A percentile compares a stretch with the other conserved stretches of the same genome.
These are phyloP conservation scores for Phaseolus lunatus DNA, from an alignment of 306 rosid genomes.

Conservation along the genomic window DNA sequence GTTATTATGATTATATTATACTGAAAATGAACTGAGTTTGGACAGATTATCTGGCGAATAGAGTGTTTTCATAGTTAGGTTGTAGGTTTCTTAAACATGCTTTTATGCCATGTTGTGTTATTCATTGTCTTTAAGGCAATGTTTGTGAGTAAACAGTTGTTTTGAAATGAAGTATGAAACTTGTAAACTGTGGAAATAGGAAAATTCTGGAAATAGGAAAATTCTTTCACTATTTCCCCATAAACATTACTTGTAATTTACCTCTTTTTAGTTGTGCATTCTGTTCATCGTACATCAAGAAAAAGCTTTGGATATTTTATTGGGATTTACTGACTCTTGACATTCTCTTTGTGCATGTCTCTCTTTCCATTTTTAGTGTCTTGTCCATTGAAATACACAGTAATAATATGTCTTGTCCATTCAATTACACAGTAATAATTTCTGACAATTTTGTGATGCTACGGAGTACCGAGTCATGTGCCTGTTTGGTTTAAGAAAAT, in stretches of 20 bases:
- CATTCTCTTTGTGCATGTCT: conserved; percentile 4
- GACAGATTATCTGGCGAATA: background rate
- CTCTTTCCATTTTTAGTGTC: background rate
- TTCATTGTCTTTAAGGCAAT: background rate
- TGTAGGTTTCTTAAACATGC: background rate
- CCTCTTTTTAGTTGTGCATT: background rate
- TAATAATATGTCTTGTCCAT: conserved; percentile 4
- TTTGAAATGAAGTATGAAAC: background rate
- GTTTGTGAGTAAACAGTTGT: background rate
- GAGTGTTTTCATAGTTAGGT: background rate
- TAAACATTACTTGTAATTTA: background rate
- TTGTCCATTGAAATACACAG: conserved; percentile 11
- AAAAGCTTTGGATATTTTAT: background rate
- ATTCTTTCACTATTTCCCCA: background rate
- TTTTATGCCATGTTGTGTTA: background rate
- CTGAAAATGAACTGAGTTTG: conserved; percentile 22
- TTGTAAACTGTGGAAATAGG: background rate
- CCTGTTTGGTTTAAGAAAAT: conserved; percentile 8
- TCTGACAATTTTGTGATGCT: conserved; percentile 9
- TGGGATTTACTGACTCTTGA: conserved; percentile 12
- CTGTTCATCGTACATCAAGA: background rate
- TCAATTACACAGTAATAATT: background rate
- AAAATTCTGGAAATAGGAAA: background rate
- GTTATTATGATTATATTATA: background rate
- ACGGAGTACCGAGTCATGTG: background rate